phyloP scores from a whole-genome alignment of 306 rosid species.

The Elaeagnus macrophylla region DNA sequence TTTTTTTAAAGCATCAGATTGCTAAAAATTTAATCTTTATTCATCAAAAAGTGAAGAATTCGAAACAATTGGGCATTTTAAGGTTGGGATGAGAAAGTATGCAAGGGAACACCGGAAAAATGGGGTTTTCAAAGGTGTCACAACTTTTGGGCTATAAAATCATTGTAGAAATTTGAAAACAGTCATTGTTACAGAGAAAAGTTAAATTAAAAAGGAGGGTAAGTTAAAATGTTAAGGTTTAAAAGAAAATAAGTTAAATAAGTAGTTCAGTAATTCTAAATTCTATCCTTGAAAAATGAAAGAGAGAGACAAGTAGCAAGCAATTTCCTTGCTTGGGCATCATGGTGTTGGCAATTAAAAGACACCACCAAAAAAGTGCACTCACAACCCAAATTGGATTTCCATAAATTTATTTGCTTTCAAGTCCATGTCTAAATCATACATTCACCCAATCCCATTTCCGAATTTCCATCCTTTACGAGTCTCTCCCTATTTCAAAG shows the following conservation, averaged over 20 bases:
- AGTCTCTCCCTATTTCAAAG: slow-evolving; percentile 2
- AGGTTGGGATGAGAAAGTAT: slow-evolving; percentile 6
- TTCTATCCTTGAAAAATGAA: slow-evolving; percentile 37
- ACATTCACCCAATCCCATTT: too few species aligned
- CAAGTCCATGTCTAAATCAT: background rate
- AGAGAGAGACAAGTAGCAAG: slow-evolving; percentile 49
- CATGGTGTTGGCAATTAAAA: slow-evolving; percentile 78
- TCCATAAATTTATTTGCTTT: slow-evolving; percentile 22
- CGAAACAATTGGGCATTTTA: background rate
- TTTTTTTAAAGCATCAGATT: slow-evolving; percentile 21
- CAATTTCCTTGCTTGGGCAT: slow-evolving; percentile 54
- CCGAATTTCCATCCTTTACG: background rate
- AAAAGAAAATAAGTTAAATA: slow-evolving; percentile 13
- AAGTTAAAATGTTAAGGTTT: background rate
- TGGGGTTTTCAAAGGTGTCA: slow-evolving; percentile 34
- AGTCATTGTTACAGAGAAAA: background rate
- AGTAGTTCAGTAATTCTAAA: background rate
- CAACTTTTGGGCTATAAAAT: slow-evolving; percentile 49
- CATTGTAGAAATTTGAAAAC: slow-evolving; percentile 29
- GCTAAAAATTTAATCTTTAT: slow-evolving; percentile 4
- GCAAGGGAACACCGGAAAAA: slow-evolving; percentile 21
- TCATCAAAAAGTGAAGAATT: too few species aligned
- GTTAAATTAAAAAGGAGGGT: background rate
- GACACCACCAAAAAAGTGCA: slow-evolving; percentile 55
- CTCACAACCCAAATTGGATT: slow-evolving; percentile 37